A percentile compares a stretch with the other conserved stretches of the same genome.
These are phyloP conservation scores for Chlorella ohadii DNA, from an alignment of 139 green algal genomes.

Conservation along the genomic window DNA sequence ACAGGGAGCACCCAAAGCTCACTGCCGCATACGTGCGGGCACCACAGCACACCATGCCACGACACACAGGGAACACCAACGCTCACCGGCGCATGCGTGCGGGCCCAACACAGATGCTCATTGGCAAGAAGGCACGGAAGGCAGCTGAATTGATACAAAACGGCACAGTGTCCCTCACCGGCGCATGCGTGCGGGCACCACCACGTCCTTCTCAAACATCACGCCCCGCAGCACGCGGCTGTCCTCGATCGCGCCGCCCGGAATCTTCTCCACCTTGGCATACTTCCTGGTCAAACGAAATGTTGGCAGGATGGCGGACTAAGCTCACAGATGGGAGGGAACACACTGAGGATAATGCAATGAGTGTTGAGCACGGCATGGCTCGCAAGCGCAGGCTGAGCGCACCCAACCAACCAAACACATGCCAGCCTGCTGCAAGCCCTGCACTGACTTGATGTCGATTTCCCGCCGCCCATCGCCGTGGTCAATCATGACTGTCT, in stretches of 20 bases:
- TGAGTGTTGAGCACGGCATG: too few relatives aligned
- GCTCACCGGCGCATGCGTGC: slow-evolving; percentile 90
- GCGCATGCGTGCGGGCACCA: slow-evolving; percentile 90
- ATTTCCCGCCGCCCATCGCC: slow-evolving; percentile 83
- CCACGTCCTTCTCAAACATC: slow-evolving; percentile 99
- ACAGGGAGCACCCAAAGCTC: too few relatives aligned
- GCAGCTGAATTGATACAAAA: too few relatives aligned
- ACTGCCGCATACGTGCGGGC: slow-evolving; percentile 92
- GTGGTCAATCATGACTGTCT: slow-evolving; percentile 74
- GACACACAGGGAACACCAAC: too few relatives aligned
- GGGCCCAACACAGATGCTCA: too few relatives aligned
- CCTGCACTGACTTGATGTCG: slow-evolving; percentile 86
- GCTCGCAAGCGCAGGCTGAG: too few relatives aligned
- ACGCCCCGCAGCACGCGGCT: slow-evolving; percentile 91
- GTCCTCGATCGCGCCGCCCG: slow-evolving; percentile 85
- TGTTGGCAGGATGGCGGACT: background rate
- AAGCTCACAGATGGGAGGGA: too few relatives aligned
- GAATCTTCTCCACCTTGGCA: slow-evolving; percentile 98
- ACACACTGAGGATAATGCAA: too few relatives aligned
- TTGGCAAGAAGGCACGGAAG: too few relatives aligned
- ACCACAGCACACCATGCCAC: slow-evolving; percentile 91
- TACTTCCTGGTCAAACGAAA: slow-evolving; percentile 10
- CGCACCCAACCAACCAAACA: too few relatives aligned
- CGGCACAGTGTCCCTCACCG: too few relatives aligned
- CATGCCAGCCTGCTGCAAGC: background rate